phyloP scores from a whole-genome alignment of 768 basidiomycete genomes.

The Mycena sanguinolenta region DNA sequence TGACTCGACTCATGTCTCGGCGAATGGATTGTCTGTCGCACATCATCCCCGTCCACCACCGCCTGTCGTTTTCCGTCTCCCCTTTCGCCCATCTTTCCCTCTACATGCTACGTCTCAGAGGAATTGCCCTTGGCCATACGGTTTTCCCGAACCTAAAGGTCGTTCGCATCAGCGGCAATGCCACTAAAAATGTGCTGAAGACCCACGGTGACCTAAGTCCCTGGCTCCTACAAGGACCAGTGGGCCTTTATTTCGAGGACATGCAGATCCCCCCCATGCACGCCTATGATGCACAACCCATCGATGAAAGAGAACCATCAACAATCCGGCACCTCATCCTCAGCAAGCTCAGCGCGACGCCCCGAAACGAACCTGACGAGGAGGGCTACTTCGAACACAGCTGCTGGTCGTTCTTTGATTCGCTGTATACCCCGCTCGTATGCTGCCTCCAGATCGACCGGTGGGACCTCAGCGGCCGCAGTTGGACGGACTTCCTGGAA shows the following conservation, averaged over 20 bases:
- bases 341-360: too few relatives aligned
- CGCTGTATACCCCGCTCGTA: slow-evolving; percentile 15
- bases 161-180: slow-evolving; percentile 13
- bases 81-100: neutral
- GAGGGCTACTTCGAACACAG: too few relatives aligned
- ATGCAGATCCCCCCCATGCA: too few relatives aligned
- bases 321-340: too few relatives aligned
- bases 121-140: neutral
- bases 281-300: too few relatives aligned
- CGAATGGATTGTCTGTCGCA: neutral
- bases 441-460: slow-evolving; percentile 21
- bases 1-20: too few relatives aligned
- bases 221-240: slow-evolving; percentile 21
- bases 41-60: neutral
- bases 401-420: slow-evolving; percentile 16
- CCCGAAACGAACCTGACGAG: too few relatives aligned
- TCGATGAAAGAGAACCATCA: too few relatives aligned
- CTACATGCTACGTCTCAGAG: neutral
- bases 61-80: neutral
- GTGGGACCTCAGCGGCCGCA: slow-evolving; percentile 14
- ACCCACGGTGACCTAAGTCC: slow-evolving; percentile 10
- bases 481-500: neutral
- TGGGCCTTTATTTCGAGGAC: neutral
- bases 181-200: neutral
- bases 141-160: neutral